A percentile compares a stretch with the other conserved stretches of the same genome.
Evolutionary conservation across 768 basidiomycete genomes (phyloP).

Genomic region (Cystobasidiopsis lactophilus): DNA sequence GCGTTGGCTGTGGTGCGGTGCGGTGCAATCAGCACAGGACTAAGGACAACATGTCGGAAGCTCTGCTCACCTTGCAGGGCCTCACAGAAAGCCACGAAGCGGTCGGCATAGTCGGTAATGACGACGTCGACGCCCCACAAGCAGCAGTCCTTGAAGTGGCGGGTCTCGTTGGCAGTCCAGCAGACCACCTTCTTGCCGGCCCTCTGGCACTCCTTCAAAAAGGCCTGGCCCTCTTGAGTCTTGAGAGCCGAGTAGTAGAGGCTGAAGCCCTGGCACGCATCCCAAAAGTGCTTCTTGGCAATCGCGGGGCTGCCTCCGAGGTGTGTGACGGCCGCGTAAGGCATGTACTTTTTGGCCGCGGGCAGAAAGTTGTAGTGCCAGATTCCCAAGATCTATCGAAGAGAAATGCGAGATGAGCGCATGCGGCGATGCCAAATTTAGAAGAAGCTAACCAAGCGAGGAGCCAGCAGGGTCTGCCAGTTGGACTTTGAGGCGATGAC

Average conservation of each 20-base stretch:
- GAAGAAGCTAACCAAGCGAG: slow-evolving; percentile 15
- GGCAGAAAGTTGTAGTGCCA: slow-evolving; percentile 26
- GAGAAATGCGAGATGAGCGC: too few relatives aligned
- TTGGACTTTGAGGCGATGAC: slow-evolving; percentile 20
- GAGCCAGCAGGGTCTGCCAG: slow-evolving; percentile 19
- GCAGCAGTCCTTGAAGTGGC: slow-evolving; percentile 22
- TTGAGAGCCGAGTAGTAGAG: slow-evolving; percentile 23
- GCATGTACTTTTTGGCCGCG: slow-evolving; percentile 22
- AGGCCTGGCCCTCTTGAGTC: slow-evolving; percentile 21
- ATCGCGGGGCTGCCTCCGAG: slow-evolving; percentile 23
- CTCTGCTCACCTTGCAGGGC: too few relatives aligned
- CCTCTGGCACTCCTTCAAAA: slow-evolving; percentile 22
- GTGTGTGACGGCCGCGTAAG: slow-evolving; percentile 22
- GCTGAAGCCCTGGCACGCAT: slow-evolving; percentile 22
- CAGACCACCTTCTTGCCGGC: slow-evolving; percentile 23
- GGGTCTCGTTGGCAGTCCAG: slow-evolving; percentile 25
- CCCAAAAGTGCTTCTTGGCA: slow-evolving; percentile 24
- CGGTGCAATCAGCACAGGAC: too few relatives aligned
- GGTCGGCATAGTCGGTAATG: slow-evolving; percentile 22
- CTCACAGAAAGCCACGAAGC: too few relatives aligned
- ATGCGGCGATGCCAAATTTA: too few relatives aligned
- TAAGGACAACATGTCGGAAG: too few relatives aligned
- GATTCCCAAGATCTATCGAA: slow-evolving; percentile 21
- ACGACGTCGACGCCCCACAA: slow-evolving; percentile 24
- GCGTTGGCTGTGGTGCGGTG: too few relatives aligned